Conservation (phyloP, 805 yeast species). For the Cyberlindnera meyerae region DNA sequence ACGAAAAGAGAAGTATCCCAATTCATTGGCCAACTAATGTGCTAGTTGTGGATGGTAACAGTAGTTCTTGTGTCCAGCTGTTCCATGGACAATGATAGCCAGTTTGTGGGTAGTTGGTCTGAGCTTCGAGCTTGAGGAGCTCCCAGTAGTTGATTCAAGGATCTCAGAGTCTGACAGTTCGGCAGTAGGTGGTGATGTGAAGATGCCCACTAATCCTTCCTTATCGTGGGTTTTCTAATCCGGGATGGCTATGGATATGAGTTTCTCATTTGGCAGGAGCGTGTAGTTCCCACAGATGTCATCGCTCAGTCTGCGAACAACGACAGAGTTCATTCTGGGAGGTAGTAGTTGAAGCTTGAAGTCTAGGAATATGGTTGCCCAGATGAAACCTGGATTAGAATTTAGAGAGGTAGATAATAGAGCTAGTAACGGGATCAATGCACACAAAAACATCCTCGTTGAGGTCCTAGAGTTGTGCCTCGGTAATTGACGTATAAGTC, state of each 20-base stretch:
- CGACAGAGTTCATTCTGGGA: background rate
- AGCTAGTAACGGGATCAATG: no score
- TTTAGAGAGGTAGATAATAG: no score
- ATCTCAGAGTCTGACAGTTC: conserved; percentile 18
- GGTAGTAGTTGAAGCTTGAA: no score
- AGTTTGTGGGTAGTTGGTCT: conserved; percentile 40
- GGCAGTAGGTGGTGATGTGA: conserved; percentile 30
- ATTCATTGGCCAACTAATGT: conserved; percentile 45
- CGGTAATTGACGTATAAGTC: no score
- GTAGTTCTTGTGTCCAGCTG: conserved; percentile 78
- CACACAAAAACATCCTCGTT: no score
- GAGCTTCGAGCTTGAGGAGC: conserved; percentile 7
- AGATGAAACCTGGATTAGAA: no score
- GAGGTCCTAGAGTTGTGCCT: no score
- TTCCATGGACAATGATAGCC: conserved; percentile 75
- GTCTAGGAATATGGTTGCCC: no score
- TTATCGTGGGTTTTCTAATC: conserved; percentile 20
- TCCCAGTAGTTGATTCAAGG: conserved; percentile 8
- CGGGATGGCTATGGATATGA: conserved; percentile 23
- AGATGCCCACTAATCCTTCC: conserved; percentile 33
- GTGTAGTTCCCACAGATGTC: conserved; percentile 17
- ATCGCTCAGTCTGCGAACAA: background rate
- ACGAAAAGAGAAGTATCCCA: conserved; percentile 63
- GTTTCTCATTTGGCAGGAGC: conserved; percentile 23
- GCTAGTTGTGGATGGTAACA: conserved; percentile 67